Base-by-base conservation (phyloP, 768 basidiomycete species). In the Kwoniella shandongensis region DNA sequence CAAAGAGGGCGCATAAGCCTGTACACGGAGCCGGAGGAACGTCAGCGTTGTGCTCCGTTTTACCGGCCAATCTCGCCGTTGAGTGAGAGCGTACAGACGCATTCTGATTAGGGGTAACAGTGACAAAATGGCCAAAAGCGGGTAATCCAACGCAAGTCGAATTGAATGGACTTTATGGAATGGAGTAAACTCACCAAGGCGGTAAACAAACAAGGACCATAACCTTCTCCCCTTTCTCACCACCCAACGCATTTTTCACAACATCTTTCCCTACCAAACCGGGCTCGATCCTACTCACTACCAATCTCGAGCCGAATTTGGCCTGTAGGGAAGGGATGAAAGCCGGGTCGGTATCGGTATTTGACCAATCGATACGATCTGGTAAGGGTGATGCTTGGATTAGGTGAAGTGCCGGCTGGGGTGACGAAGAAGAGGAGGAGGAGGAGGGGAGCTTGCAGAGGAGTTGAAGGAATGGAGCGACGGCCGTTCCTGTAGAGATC, bases 401-500 rank as follows among this genome's bases (percentile, higher is more conserved):
- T 22, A 75, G 62, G 36, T 67, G 62, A 12, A 65, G 57, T 50
- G 44, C 51, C 3, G 62, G 62, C 2, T 3, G 42, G 7, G 18
- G 27, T 22, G 41, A 10, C 25, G 11, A 2, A 18, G 50, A 20
- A 18, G 57, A 17, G 6, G 50, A 17, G n/a, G 58, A 42, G 32
- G 54, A 42, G 6, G 26, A 18, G n/a, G 66, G 63, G 42, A 72
- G 42, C 38, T 67, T 73, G 18, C 65, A 69, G 20, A 76, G 49
- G 3, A 74, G 54, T 60, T 76, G 75, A 1, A 76, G 62, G 49
- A 76, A 74, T 15, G 75, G 75, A 8, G 73, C 59, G 7, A 76
- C 57, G 6, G 65, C 75, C 49, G 75, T 76, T 32, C 75, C 75
- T 23, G 71, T 72, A 15, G 71, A 73, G 22, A 76, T 69, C 72